Conservation (phyloP, 352 stramenopile genomes). For the Phytophthora pini region DNA sequence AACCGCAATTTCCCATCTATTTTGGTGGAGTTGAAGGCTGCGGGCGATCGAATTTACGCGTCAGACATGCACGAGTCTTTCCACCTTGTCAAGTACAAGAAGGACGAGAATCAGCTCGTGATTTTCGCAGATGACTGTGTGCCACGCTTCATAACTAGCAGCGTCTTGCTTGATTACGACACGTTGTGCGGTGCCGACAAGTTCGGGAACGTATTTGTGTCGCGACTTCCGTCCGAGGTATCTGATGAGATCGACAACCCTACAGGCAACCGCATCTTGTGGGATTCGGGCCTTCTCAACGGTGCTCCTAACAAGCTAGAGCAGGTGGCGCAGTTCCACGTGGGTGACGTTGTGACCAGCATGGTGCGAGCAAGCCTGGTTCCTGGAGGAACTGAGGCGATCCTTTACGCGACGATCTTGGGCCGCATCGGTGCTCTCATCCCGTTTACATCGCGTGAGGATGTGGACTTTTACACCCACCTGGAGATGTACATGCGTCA, state of each 20-base stretch:
- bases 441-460: constrained; percentile 96
- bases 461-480: constrained; percentile 99
- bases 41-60: constrained; percentile 96
- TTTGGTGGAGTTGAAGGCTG: constrained; percentile 94
- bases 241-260: constrained; percentile 97
- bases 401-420: constrained; percentile 98
- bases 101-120: constrained; percentile 95
- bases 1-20: constrained; percentile 94
- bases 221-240: constrained; percentile 92
- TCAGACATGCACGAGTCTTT: constrained; percentile 97
- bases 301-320: constrained; percentile 98
- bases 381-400: constrained; percentile 94
- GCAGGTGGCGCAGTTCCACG: constrained; percentile 95
- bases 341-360: constrained; percentile 98
- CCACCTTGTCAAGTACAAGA: constrained; percentile 98
- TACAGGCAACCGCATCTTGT: constrained; percentile 96
- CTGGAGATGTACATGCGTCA: constrained; percentile 97
- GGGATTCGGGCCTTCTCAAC: constrained; percentile 94
- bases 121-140: constrained; percentile 97
- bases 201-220: constrained; percentile 98
- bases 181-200: constrained; percentile 98
- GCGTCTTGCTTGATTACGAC: constrained; percentile 97
- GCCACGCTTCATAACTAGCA: constrained; percentile 82
- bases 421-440: constrained; percentile 97
- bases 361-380: constrained; percentile 97